Conservation (phyloP, 140 eudicot genomes). For the Oenanthe javanica region DNA sequence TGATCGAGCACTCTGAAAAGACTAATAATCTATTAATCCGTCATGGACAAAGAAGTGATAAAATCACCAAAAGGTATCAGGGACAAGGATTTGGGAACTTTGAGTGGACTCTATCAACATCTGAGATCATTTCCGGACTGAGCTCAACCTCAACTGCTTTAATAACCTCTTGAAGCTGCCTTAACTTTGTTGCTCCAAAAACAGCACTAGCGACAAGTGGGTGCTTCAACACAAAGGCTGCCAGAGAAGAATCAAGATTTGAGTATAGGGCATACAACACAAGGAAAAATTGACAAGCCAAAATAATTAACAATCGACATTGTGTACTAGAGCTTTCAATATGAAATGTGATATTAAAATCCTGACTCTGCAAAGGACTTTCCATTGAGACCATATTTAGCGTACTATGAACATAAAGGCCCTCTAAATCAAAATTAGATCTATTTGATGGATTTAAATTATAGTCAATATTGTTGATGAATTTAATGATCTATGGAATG, state of each 20-base stretch:
- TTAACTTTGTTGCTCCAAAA: slow-evolving; percentile 74
- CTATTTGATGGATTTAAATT: neutral
- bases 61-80: slow-evolving; percentile 9
- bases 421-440: neutral
- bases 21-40: neutral
- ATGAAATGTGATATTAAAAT: neutral
- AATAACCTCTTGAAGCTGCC: slow-evolving; percentile 68
- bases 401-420: neutral
- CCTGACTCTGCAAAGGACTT: neutral
- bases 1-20: neutral
- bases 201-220: slow-evolving; percentile 75
- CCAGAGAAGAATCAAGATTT: slow-evolving; percentile 16
- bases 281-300: neutral
- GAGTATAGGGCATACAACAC: slow-evolving; percentile 3
- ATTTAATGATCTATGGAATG: too few species aligned
- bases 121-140: slow-evolving; percentile 48
- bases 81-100: slow-evolving; percentile 74
- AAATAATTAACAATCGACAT: neutral
- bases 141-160: slow-evolving; percentile 56
- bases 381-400: neutral
- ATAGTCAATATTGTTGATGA: neutral
- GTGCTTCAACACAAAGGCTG: slow-evolving; percentile 87
- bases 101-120: slow-evolving; percentile 57
- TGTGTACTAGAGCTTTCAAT: neutral
- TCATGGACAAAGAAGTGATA: neutral